Evolutionary conservation across 495 filamentous ascomycete species (phyloP), one percentile per base, ranked within the genome.

Genomic region (Lasiosphaeria ovina): DNA sequence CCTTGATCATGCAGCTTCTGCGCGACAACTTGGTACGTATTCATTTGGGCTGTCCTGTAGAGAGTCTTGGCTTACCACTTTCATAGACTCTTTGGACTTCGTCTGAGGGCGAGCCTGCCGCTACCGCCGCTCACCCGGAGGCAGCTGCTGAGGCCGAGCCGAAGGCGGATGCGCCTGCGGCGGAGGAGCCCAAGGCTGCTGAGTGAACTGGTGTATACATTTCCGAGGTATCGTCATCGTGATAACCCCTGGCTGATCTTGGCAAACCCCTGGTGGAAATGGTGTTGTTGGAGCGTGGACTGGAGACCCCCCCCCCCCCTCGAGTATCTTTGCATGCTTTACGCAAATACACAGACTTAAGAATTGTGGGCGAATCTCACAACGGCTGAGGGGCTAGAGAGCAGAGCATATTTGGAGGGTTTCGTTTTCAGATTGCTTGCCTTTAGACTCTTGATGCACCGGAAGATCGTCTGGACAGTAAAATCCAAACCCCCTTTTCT

Each of bases 1-100:
- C 94, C 55, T 86, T 98, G 63, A 98, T 98, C 83, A 98, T 98
- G 94, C 94, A 98, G 81, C 89, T 98, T 62, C 87, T 98, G 73
- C 87, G 94, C 73, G 94, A 98, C 82, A 98, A 98, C 83, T 77
- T 98, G 78, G 94, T 98, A 87, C 70, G 91, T 76, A 33, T 33
- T 31, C 2, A 47, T 47, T 9, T n/a, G 0, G 0, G 17, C 57
- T 16, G 12, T 35, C 33, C 55, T 6, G 12, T 6, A 8, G 17
- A 3, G 33, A 50, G 24, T 3, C 16, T 16, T 7, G 11, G 5
- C 35, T 34, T 8, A 5, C 44, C 59, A 9, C 71, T 68, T 57
- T 72, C 62, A 17, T 48, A 98, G 94, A 98, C 94, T 60, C 93
- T 98, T 78, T 98, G 94, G 94, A 98, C 94, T 70, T 97, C 93